These are phyloP conservation scores for Sistotremastrum niveocremeum DNA, from an alignment of 768 basidiomycete genomes.

Conservation along the genomic window DNA sequence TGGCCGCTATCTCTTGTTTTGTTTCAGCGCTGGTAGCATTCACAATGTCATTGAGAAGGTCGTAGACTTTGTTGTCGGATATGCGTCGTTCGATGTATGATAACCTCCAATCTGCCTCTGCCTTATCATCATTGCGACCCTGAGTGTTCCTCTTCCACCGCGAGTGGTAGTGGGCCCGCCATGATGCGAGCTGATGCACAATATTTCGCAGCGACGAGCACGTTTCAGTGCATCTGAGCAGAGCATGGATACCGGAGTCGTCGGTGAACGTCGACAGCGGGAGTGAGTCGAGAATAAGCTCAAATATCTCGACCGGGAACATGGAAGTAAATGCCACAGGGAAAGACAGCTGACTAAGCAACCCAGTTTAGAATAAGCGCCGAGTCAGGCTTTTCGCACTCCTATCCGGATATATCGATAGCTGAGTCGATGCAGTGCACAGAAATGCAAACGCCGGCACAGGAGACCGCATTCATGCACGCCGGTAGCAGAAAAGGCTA, in stretches of 20 bases:
- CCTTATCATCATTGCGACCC: slow-evolving; percentile 15
- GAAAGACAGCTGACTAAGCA: too few species aligned
- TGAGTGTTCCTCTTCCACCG: slow-evolving; percentile 34
- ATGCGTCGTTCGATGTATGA: slow-evolving; percentile 32
- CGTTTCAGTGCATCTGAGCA: slow-evolving; percentile 27
- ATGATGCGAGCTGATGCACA: slow-evolving; percentile 27
- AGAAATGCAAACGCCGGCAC: too few species aligned
- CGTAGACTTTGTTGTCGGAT: slow-evolving; percentile 29
- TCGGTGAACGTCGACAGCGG: slow-evolving; percentile 13
- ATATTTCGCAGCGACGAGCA: slow-evolving; percentile 31
- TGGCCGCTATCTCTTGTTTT: slow-evolving; percentile 21
- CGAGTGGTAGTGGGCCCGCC: slow-evolving; percentile 37
- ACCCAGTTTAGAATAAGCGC: too few species aligned
- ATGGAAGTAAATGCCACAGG: too few species aligned
- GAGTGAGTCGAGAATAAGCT: slow-evolving; percentile 23
- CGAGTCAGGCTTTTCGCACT: too few species aligned
- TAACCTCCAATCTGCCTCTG: slow-evolving; percentile 29
- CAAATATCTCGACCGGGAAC: slow-evolving; percentile 23
- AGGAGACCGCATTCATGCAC: too few species aligned
- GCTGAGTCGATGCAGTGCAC: too few species aligned
- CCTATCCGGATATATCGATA: too few species aligned
- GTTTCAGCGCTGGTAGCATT: slow-evolving; percentile 21
- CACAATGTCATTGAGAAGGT: slow-evolving; percentile 29
- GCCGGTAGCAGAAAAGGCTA: too few species aligned
- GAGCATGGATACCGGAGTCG: slow-evolving; percentile 17